Conservation (phyloP, 2,329 filamentous ascomycete species). For the Aspergillus pseudoviridinutans region DNA sequence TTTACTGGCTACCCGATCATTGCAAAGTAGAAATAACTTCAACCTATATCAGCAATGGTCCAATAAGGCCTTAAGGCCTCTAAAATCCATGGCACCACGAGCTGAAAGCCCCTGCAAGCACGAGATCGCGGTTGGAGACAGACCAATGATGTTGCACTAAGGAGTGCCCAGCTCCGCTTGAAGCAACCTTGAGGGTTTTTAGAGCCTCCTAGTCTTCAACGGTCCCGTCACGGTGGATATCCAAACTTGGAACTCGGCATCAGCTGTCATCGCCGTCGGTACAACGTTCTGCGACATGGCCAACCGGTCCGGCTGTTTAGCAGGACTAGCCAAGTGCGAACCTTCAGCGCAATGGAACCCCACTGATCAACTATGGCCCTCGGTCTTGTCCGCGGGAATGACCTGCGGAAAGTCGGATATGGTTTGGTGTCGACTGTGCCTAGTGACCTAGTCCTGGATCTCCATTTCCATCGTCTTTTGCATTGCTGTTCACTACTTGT, state of each 20-base stretch:
- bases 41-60: background rate
- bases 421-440: constrained; percentile 1
- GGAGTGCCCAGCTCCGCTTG: background rate
- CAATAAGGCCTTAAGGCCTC: background rate
- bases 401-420: constrained; percentile 7
- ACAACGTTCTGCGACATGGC: background rate
- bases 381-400: constrained; percentile 11
- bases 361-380: constrained; percentile 13
- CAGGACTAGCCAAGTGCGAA: background rate
- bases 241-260: background rate
- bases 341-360: constrained; percentile 8
- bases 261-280: background rate
- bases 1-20: background rate
- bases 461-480: background rate
- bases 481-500: background rate
- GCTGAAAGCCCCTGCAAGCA: background rate
- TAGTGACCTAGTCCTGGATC: background rate
- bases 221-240: background rate
- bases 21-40: background rate
- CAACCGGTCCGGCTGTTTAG: background rate
- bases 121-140: background rate
- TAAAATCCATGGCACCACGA: background rate
- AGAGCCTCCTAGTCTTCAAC: background rate
- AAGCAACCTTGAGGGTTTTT: background rate
- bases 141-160: background rate